These are phyloP conservation scores for Neoascochyta sp. DNA, from an alignment of 2,329 filamentous ascomycete genomes.

Conservation along the genomic window DNA sequence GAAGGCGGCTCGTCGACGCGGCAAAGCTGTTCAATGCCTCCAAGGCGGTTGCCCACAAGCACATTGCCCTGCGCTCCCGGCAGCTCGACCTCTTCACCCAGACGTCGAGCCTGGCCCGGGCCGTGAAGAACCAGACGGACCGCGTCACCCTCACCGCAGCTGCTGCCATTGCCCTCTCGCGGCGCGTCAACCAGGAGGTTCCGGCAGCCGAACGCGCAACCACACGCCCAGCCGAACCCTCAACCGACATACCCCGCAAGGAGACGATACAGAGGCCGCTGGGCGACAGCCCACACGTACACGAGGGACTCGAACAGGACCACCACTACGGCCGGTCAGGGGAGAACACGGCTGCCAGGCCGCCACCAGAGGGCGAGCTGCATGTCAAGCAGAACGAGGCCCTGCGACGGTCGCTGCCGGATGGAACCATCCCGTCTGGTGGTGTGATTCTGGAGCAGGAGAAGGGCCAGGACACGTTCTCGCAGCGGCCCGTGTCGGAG, in stretches of 20 bases:
- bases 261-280: conserved; percentile 24
- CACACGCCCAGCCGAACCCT: conserved; percentile 14
- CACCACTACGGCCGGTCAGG: conserved; percentile 48
- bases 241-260: conserved; percentile 25
- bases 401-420: conserved; percentile 44
- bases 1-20: conserved; percentile 50
- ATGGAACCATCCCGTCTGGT: conserved; percentile 49
- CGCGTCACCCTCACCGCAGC: conserved; percentile 58
- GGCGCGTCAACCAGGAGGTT: conserved; percentile 53
- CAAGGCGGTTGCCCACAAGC: conserved; percentile 48
- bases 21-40: conserved; percentile 50
- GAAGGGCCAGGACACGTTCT: conserved; percentile 36
- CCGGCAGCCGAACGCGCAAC: conserved; percentile 28
- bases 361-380: conserved; percentile 40
- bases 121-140: conserved; percentile 59
- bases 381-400: conserved; percentile 48
- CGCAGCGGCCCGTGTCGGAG: conserved; percentile 30
- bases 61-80: conserved; percentile 55
- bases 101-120: conserved; percentile 62
- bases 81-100: conserved; percentile 62
- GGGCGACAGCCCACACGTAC: conserved; percentile 16
- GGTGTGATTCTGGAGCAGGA: conserved; percentile 28
- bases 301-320: conserved; percentile 48
- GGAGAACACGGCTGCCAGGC: conserved; percentile 40
- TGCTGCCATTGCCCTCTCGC: conserved; percentile 58